A percentile compares a stretch with the other conserved stretches of the same genome.
Evolutionary conservation across 129 eudicot species (phyloP).

Genomic region (Heracleum sosnowskyi): DNA sequence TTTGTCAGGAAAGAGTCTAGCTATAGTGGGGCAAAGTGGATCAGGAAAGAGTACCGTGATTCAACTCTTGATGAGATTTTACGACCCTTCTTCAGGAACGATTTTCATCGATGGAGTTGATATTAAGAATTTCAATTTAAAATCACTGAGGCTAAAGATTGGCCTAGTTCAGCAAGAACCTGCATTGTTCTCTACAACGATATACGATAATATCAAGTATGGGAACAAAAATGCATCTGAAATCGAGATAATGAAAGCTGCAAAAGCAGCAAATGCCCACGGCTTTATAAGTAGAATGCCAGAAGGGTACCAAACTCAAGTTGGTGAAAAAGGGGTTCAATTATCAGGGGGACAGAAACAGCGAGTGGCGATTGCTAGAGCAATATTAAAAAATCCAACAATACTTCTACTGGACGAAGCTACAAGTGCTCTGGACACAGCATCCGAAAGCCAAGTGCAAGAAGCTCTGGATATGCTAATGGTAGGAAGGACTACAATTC

Average conservation of each 20-base stretch:
- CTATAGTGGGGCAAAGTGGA: constrained; percentile 79
- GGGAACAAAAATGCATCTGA: constrained; percentile 64
- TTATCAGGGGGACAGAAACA: constrained; percentile 90
- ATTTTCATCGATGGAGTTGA: constrained; percentile 50
- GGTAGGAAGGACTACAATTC: constrained; percentile 58
- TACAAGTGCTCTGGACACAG: constrained; percentile 73
- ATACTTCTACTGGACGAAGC: constrained; percentile 85
- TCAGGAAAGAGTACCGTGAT: constrained; percentile 78
- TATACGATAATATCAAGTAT: constrained; percentile 62
- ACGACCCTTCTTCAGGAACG: constrained; percentile 58
- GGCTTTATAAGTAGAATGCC: constrained; percentile 63
- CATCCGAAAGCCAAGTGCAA: constrained; percentile 60
- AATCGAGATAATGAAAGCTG: constrained; percentile 62
- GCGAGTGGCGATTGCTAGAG: constrained; percentile 80
- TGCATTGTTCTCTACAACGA: constrained; percentile 60
- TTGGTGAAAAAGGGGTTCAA: constrained; percentile 64
- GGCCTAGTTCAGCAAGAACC: constrained; percentile 91
- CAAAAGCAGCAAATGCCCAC: constrained; percentile 74
- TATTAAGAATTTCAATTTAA: constrained; percentile 44
- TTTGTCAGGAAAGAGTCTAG: constrained; percentile 47
- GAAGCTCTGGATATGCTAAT: constrained; percentile 67
- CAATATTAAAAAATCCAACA: constrained; percentile 56
- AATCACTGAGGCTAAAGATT: constrained; percentile 46
- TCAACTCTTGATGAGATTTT: constrained; percentile 53
- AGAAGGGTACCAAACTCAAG: constrained; percentile 58